phyloP scores from a whole-genome alignment of 441 rosid genomes.

The Pelargonium myrrhifolium region DNA sequence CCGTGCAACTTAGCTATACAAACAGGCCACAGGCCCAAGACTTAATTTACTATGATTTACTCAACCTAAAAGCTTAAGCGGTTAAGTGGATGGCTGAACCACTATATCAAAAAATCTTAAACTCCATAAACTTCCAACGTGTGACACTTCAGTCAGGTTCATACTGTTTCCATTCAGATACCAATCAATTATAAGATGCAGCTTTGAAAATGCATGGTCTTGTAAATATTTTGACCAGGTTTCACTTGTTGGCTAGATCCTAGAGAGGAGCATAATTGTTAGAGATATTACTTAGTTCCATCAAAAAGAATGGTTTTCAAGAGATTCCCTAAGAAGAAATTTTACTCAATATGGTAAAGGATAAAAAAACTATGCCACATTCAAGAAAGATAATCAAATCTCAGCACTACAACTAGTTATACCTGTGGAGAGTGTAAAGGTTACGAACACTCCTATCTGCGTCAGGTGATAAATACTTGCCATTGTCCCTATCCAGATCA shows the following conservation, averaged over 20 bases:
- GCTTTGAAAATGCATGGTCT: neutral
- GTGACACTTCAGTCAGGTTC: neutral
- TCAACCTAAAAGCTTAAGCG: no score
- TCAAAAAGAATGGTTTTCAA: neutral
- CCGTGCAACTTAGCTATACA: no score
- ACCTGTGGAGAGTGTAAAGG: conserved; percentile 51
- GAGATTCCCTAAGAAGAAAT: neutral
- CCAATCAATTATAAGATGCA: neutral
- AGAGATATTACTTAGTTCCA: neutral
- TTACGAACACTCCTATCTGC: conserved; percentile 48
- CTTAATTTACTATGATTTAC: no score
- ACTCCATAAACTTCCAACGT: no score
- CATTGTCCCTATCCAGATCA: conserved; percentile 43
- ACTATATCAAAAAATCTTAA: no score
- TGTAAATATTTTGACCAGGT: neutral
- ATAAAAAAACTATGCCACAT: neutral
- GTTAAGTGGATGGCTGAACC: no score
- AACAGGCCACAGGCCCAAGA: no score
- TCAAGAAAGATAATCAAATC: neutral
- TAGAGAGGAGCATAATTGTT: neutral
- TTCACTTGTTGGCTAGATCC: neutral
- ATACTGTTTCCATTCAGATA: neutral
- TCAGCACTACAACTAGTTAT: conserved; percentile 2
- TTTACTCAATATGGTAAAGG: neutral
- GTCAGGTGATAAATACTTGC: conserved; percentile 45